Conservation (phyloP, 176 grass and related monocot genomes). For the Oryza longistaminata region DNA sequence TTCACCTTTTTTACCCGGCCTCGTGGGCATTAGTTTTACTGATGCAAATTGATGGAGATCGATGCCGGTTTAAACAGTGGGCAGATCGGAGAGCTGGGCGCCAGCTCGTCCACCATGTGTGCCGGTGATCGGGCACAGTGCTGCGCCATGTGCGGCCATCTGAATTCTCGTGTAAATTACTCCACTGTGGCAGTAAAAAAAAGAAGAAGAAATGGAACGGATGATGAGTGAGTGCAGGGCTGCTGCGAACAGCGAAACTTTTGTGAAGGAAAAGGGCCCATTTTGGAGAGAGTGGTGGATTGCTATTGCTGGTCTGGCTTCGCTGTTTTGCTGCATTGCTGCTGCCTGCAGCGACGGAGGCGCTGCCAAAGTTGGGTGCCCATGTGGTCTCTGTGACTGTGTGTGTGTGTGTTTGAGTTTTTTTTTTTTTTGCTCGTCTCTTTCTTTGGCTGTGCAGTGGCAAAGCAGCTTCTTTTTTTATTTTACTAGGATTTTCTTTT, state of each 20-base stretch:
- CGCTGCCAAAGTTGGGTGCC: not conserved
- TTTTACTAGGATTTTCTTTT: not conserved
- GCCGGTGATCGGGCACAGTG: slow-evolving; percentile 40
- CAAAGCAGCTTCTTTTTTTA: not conserved
- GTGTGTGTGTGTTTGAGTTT: not conserved
- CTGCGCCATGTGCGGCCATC: slow-evolving; percentile 36
- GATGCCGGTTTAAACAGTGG: slow-evolving; percentile 25
- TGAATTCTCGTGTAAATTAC: not conserved
- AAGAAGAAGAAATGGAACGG: not conserved
- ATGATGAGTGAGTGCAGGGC: too few relatives aligned
- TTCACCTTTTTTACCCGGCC: not conserved
- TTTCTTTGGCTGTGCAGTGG: not conserved
- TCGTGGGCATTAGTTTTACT: not conserved
- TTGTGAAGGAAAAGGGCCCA: not conserved
- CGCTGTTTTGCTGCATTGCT: not conserved
- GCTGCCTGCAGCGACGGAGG: not conserved
- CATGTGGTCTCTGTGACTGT: not conserved
- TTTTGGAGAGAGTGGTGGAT: not conserved
- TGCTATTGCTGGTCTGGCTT: not conserved
- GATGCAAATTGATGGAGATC: slow-evolving; percentile 29
- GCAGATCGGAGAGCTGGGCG: not conserved
- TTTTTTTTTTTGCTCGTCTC: not conserved
- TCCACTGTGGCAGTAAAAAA: not conserved
- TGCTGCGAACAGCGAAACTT: not conserved
- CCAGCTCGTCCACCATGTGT: slow-evolving; percentile 33